Evolutionary conservation across 164 flowering plant genomes (phyloP), one percentile per base, ranked within the genome.

Genomic region (Akebia trifoliata): DNA sequence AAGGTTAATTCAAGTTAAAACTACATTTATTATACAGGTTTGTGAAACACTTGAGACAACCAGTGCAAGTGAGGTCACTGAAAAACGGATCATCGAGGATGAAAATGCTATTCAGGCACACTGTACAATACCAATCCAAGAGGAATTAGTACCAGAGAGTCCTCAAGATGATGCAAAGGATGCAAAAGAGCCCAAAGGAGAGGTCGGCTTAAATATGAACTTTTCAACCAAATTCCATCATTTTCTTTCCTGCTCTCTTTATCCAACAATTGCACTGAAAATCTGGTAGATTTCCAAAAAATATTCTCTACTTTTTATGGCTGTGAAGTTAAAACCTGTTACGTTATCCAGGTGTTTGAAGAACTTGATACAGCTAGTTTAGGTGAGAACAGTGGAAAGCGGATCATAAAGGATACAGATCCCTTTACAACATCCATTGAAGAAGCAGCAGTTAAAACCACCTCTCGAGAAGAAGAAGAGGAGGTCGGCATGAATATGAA

Each of bases 401-500:
- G 24, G 30, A 61, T 22, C 24, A 6, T 29, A 43, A 49, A 55
- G 32, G 42, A 51, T 4, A 17, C 29, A 17, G 40, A 36, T 10
- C 15, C 45, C 36, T 24, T 17, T 15, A 29, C 38, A 5, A 38
- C 39, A 38, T n/a, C 35, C 9, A 42, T n/a, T n/a, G 50, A 43
- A 30, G 47, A 46, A 43, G n/a, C n/a, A n/a, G n/a, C n/a, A n/a
- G 32, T 44, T 30, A 22, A 25, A 29, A 15, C 7, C 6, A 57
- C n/a, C 22, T 7, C 38, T 20, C 42, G 11, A n/a, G 61, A 44
- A 45, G 47, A 57, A 6, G 61, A 44, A 45, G 47, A 57, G 1
- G 61, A 57, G 40, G 42, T 40, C 11, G 46, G 50, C 50, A 6
- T 46, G 39, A 39, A 35, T 8, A 17, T 39, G n/a, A n/a, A n/a